Evolutionary conservation across 2,329 filamentous ascomycete species (phyloP).

Genomic region (Fusarium azukiicola): DNA sequence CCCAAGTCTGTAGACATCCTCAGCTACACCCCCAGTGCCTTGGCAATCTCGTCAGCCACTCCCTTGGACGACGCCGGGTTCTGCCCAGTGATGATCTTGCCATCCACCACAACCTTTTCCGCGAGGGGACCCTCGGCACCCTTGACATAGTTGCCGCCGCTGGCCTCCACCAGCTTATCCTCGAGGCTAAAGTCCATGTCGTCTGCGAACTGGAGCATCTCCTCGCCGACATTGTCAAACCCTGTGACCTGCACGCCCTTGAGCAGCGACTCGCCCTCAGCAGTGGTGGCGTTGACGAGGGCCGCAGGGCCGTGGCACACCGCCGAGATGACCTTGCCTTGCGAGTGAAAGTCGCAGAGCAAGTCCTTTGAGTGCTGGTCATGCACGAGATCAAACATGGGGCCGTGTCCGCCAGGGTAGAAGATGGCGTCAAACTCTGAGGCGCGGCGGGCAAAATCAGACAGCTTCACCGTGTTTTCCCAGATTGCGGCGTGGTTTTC

Average conservation of each 20-base stretch:
- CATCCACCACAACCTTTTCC: conserved; percentile 71
- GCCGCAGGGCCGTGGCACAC: conserved; percentile 85
- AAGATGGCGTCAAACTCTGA: conserved; percentile 81
- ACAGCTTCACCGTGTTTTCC: conserved; percentile 80
- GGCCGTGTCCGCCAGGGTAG: conserved; percentile 77
- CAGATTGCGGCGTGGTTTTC: conserved; percentile 77
- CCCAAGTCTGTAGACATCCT: neutral
- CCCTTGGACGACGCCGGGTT: conserved; percentile 73
- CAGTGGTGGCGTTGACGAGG: conserved; percentile 76
- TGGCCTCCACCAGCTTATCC: conserved; percentile 54
- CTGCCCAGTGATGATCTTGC: conserved; percentile 76
- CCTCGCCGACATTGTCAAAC: conserved; percentile 79
- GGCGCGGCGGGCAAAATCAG: conserved; percentile 75
- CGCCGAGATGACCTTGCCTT: conserved; percentile 80
- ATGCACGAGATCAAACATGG: conserved; percentile 83
- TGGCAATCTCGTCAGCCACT: conserved; percentile 70
- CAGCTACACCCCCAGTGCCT: conserved; percentile 6
- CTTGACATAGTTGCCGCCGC: conserved; percentile 76
- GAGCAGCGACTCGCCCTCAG: conserved; percentile 73
- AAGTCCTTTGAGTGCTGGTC: conserved; percentile 76
- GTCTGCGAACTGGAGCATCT: conserved; percentile 68
- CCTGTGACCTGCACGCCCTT: conserved; percentile 78
- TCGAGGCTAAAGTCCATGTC: conserved; percentile 77
- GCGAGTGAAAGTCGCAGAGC: conserved; percentile 78
- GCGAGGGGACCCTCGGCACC: conserved; percentile 69